A percentile compares a stretch with the other conserved stretches of the same genome.
Evolutionary conservation across 306 rosid genomes (phyloP).

Genomic region (Acacia confusa): DNA sequence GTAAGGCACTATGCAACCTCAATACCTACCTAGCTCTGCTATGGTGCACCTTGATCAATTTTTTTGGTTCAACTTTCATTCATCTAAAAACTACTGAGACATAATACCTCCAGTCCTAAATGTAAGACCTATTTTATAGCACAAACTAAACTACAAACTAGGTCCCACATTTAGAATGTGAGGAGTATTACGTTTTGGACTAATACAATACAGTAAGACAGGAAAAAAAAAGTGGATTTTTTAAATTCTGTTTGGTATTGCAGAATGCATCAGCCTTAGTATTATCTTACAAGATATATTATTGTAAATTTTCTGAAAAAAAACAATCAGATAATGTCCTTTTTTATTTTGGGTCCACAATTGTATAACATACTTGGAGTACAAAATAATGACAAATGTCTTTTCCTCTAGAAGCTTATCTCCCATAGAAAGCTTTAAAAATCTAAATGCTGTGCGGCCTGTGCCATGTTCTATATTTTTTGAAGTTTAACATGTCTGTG

Average conservation of each 20-base stretch:
- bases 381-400: not conserved
- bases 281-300: not conserved
- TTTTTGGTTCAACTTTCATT: not conserved
- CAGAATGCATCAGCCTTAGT: not conserved
- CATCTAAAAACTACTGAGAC: not conserved
- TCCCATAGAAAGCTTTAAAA: not conserved
- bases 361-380: not conserved
- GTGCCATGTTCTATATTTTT: not conserved
- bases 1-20: not conserved
- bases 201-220: not conserved
- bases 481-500: not conserved
- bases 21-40: not conserved
- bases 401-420: not conserved
- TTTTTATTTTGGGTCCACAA: not conserved
- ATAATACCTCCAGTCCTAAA: too few species aligned
- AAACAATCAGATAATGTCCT: not conserved
- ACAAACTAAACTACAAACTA: too few species aligned
- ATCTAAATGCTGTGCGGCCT: not conserved
- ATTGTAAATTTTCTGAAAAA: not conserved
- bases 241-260: not conserved
- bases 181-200: not conserved
- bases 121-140: too few species aligned
- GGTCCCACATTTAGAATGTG: too few species aligned
- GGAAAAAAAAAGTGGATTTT: not conserved
- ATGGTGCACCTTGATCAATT: not conserved